Evolutionary conservation across 2,329 filamentous ascomycete species (phyloP).

Genomic region (Pseudocercospora ulei): DNA sequence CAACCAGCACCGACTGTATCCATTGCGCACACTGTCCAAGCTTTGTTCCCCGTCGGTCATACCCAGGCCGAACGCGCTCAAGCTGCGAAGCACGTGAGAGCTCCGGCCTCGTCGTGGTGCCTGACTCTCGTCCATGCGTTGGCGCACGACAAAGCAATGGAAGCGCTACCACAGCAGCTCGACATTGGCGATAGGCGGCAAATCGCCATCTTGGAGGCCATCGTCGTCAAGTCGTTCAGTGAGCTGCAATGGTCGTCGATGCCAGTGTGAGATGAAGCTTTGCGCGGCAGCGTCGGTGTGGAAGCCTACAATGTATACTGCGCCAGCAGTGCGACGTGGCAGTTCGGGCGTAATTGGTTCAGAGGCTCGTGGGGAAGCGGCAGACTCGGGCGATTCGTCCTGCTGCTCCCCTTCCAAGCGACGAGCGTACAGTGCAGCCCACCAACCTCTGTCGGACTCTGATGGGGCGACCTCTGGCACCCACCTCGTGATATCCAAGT

Average conservation of each 20-base stretch:
- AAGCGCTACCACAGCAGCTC: constrained; percentile 44
- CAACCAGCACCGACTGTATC: no score
- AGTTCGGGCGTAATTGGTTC: constrained; percentile 12
- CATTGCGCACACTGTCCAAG: no score
- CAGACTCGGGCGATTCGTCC: not conserved
- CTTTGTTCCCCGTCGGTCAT: no score
- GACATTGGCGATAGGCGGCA: constrained; percentile 38
- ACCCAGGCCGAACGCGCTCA: no score
- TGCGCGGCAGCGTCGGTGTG: constrained; percentile 47
- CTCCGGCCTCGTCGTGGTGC: no score
- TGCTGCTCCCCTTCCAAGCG: constrained; percentile 6
- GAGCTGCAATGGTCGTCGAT: constrained; percentile 39
- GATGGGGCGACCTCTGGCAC: constrained; percentile 17
- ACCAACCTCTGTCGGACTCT: constrained; percentile 6
- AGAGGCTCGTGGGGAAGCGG: not conserved
- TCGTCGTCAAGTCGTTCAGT: constrained; percentile 18
- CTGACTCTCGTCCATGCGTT: no score
- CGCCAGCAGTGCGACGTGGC: constrained; percentile 38
- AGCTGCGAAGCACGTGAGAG: no score
- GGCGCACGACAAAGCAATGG: no score
- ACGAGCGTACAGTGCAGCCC: constrained; percentile 8
- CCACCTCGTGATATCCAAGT: constrained; percentile 27
- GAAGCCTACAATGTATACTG: constrained; percentile 46
- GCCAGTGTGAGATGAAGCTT: constrained; percentile 46
- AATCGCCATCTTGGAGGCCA: constrained; percentile 31